Percentiles rank a stretch among this genome's conserved stretches.
Conservation (phyloP, 805 yeast species). For the Sungouiella blattae region DNA sequence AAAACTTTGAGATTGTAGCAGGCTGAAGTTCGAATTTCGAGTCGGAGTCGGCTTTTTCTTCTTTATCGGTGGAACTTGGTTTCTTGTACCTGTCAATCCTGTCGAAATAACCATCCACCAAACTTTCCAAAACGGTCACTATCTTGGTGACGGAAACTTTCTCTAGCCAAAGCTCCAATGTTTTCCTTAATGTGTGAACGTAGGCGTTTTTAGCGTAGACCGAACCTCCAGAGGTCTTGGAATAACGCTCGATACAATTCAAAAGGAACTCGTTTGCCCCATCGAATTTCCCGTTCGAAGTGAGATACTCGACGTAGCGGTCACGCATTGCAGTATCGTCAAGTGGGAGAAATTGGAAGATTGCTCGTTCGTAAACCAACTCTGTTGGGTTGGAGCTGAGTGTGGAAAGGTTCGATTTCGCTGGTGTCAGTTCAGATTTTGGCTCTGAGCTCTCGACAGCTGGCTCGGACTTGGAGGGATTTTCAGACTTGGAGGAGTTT, state of each 20-base stretch:
- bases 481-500: conserved; percentile 21
- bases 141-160: conserved; percentile 10
- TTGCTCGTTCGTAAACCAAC: conserved; percentile 55
- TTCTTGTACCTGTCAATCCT: conserved; percentile 15
- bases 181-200: conserved; percentile 6
- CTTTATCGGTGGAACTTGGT: conserved; percentile 1
- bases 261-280: conserved; percentile 26
- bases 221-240: conserved; percentile 13
- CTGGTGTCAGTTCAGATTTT: too few species aligned
- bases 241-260: conserved; percentile 21
- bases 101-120: conserved; percentile 17
- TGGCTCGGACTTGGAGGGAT: conserved; percentile 25
- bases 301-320: conserved; percentile 23
- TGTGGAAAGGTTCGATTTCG: too few species aligned
- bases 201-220: conserved; percentile 19
- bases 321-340: conserved; percentile 21
- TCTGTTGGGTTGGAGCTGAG: too few species aligned
- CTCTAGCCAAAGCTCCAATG: conserved; percentile 12
- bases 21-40: conserved; percentile 7
- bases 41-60: neutral
- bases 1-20: conserved; percentile 18
- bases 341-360: conserved; percentile 36
- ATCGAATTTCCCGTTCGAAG: conserved; percentile 15
- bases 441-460: too few species aligned
- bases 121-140: conserved; percentile 16